A percentile compares a stretch with the other conserved stretches of the same genome.
Conservation (phyloP, 176 grass and related monocot genomes). For the Oryza officinalis region DNA sequence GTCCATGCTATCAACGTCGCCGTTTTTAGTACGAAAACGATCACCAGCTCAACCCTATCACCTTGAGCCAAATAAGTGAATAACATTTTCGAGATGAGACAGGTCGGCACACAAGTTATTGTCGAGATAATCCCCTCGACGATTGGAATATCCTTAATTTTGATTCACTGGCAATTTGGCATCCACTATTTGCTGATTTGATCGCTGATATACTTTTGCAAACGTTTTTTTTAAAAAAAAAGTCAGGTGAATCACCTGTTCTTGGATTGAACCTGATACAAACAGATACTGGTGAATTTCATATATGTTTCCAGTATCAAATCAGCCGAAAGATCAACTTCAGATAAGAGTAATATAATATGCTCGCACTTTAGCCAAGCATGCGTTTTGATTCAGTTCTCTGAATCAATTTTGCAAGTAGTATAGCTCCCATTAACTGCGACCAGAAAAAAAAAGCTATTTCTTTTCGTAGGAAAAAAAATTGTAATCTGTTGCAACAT, state of each 20-base stretch:
- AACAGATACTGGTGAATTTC: background rate
- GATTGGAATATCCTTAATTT: conserved; percentile 29
- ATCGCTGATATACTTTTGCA: background rate
- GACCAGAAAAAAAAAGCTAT: background rate
- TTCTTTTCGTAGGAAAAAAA: background rate
- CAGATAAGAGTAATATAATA: background rate
- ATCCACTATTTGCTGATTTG: background rate
- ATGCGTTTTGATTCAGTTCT: background rate
- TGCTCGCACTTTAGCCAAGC: background rate
- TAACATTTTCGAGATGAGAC: background rate
- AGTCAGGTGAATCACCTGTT: background rate
- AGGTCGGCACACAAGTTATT: background rate
- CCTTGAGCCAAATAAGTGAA: background rate
- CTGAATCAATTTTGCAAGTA: background rate
- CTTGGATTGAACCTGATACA: background rate
- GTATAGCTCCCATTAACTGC: background rate
- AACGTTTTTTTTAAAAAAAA: no score
- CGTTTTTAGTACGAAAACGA: conserved; percentile 29
- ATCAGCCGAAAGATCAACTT: conserved; percentile 27
- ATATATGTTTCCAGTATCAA: background rate
- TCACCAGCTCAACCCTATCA: conserved; percentile 1
- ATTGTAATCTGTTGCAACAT: background rate
- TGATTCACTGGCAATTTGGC: background rate
- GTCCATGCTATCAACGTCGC: conserved; percentile 16
- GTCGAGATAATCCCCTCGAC: background rate